A percentile compares a stretch with the other conserved stretches of the same genome.
Evolutionary conservation across 768 basidiomycete species (phyloP).

Genomic region (Tulasnella sp.): DNA sequence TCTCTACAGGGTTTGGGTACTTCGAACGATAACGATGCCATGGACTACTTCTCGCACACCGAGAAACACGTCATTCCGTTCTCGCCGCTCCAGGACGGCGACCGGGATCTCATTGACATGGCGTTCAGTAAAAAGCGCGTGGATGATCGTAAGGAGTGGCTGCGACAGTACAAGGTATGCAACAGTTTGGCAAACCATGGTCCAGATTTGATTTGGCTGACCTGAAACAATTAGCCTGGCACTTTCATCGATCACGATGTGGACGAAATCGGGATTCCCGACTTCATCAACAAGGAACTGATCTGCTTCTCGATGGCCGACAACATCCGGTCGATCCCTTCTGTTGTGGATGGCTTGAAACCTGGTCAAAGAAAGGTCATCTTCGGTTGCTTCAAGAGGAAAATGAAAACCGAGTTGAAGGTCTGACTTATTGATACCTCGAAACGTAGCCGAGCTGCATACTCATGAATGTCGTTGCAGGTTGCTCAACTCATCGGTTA

Average conservation of each 20-base stretch:
- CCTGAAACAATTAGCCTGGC: slow-evolving; percentile 54
- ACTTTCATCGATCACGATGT: slow-evolving; percentile 87
- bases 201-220: not conserved
- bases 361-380: slow-evolving; percentile 96
- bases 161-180: slow-evolving; percentile 78
- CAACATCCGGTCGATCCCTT: slow-evolving; percentile 96
- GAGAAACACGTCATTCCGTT: slow-evolving; percentile 93
- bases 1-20: slow-evolving; percentile 82
- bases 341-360: slow-evolving; percentile 87
- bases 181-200: not conserved
- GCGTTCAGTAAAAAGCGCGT: slow-evolving; percentile 99
- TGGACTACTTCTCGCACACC: slow-evolving; percentile 89
- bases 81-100: slow-evolving; percentile 67
- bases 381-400: slow-evolving; percentile 93
- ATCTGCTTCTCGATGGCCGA: slow-evolving; percentile 99
- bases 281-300: slow-evolving; percentile 97
- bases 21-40: slow-evolving; percentile 79
- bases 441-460: not conserved
- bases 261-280: slow-evolving; percentile 75
- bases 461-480: slow-evolving; percentile 31
- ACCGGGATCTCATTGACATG: slow-evolving; percentile 85
- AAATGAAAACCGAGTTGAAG: slow-evolving; percentile 87
- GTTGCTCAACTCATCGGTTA: slow-evolving; percentile 95
- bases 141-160: slow-evolving; percentile 97
- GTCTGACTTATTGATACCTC: slow-evolving; percentile 33